Evolutionary conservation across 352 stramenopile genomes (phyloP), one percentile per base, ranked within the genome.

Genomic region (Globisporangium carolinianum): DNA sequence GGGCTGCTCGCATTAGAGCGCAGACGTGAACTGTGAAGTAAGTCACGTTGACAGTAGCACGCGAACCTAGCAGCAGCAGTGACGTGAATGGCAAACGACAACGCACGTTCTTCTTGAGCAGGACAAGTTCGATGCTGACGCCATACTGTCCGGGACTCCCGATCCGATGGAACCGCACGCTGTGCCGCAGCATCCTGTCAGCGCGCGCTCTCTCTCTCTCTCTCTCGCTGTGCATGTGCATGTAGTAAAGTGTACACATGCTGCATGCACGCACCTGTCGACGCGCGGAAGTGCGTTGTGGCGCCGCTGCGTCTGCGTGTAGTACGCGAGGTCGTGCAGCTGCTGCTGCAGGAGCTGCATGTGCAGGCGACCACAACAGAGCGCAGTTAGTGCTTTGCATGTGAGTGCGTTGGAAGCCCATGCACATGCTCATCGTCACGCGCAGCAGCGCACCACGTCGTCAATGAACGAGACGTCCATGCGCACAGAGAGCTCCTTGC

Each of bases 311-410:
- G 69, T 66, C 55, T 84, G 62, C 32, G 73, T 67, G 51, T 72
- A 73, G 55, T 79, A 56, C 46, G 86, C 43, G 52, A 91, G 60
- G 58, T 89, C 81, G 37, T 86, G 75, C 17, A 91, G 56, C 54
- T 91, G 76, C 62, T 87, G 74, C 55, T 87, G 76, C 18, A 73
- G 62, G 6, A 51, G 53, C 77, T 87, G 47, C 3, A 32, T 32
- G 24, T 32, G 24, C 24, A 4, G 8, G 17, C 6, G 42, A 17
- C 11, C 42, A 47, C 42, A 47, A 0, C 10, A 47, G 42, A 17
- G 42, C 42, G 7, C 24, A 32, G 24, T 47, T 15, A 47, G 42
- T 47, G 42, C 42, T 7, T 24, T 11, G 36, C 5, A 39, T 14
- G 5, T 2, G 24, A 8, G 17, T 42, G 5, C 24, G 5, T 5